Evolutionary conservation across 176 grass and related monocot genomes (phyloP), one percentile per base, ranked within the genome.

Genomic region (Raddia distichophylla): DNA sequence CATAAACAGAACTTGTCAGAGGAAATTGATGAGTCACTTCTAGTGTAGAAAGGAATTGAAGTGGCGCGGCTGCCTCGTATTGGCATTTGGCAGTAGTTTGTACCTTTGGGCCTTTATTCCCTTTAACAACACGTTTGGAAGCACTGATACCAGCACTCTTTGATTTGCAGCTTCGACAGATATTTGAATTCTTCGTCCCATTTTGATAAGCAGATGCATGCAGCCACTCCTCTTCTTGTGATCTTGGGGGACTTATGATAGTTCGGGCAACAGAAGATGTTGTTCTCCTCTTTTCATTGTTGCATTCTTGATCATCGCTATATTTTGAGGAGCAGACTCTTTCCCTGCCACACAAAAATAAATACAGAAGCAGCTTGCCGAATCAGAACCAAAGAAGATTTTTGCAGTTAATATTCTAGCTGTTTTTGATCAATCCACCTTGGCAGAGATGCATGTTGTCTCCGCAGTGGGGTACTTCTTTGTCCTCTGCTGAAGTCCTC

Each of bases 361-460:
- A 82, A 37, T 59, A 57, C 15, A 63, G 61, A 84, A 84, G 71
- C 18, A 74, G n/a, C n/a, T n/a, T 55, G 22, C n/a, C 69, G 37
- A 63, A 73, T 52, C 19, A 40, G 78, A 79, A 77, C 2, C 68
- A 55, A 69, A 53, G 8, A 18, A 46, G 15, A 81, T 63, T 60
- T 35, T 54, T 64, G 75, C 46, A 65, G 18, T 50, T 80, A 50
- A 63, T 66, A 45, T 64, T 67, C 10, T 43, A 72, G 7, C 27
- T 27, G 10, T 4, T 51, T 76, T 19, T 68, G 13, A 64, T 49
- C 55, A 68, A 68, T 8, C 52, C 83, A 84, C 92, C 95, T 95
- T 66, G 95, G 95, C 54, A 98, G 84, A 91, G 95, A 98, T 52
- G 92, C 89, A 81, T 93, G 88, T 11, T 87, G 64, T 54, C 86